Base-by-base conservation (phyloP, 2,329 filamentous ascomycete genomes). In the Exophiala dermatitidis region DNA sequence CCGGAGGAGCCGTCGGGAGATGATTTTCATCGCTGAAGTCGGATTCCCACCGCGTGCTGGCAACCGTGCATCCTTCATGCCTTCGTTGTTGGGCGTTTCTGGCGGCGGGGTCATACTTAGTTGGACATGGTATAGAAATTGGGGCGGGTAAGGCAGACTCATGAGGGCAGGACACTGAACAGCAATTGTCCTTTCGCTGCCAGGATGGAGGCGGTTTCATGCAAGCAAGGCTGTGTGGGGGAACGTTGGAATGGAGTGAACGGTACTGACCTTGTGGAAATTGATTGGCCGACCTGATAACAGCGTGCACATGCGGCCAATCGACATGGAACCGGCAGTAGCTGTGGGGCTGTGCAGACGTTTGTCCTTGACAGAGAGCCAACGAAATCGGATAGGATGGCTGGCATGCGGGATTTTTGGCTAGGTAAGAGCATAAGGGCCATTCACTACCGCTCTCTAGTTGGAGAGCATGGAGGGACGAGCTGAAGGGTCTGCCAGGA, bases 401-500 rank as follows among this genome's bases (percentile, higher is more conserved):
- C 43, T 28, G 10, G 33, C 26, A 31, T 46, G 12, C 10, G 29
- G 45, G 45, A 47, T 34, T 47, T 47, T 47, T 47, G 30, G 45
- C 45, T 36, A 47, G 45, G 30, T 45, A 29, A 45, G 42, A 29
- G 33, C 33, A 6, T 34, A 6, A 34, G 33, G 33, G 19, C 33
- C 28, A 19, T 42, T 41, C 12, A 42, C 43, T 52, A 29, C 50
- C 43, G 34, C 34, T 47, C 28, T 42, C 29, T 19, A 47, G 33
- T 52, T 52, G 10, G 49, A 52, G 44, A 52, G 50, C 12, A 47
- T 52, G 19, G 43, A 52, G 43, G 34, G 43, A 52, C 50, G 50
- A 52, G 50, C 50, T 47, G n/a, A 7, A 28, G 34, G 44, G 50
- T 48, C 45, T 53, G 30, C 45, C 26, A 53, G 45, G 30, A 53